Percentiles rank a stretch among this genome's conserved stretches.
These are phyloP conservation scores for Cyclocybe aegerita DNA, from an alignment of 768 basidiomycete species.

Conservation along the genomic window DNA sequence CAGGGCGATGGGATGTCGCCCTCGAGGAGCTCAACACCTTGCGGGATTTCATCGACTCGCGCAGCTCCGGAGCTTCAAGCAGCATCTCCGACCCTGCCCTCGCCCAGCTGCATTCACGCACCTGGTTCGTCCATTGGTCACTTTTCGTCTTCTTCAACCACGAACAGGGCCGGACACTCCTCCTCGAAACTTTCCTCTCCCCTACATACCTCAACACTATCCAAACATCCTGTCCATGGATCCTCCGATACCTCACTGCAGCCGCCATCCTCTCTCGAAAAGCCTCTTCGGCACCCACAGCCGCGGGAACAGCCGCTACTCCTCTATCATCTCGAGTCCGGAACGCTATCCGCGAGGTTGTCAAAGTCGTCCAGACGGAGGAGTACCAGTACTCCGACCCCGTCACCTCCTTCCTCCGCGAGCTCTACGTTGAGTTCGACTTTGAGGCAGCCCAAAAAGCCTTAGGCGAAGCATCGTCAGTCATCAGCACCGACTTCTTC, in stretches of 20 bases:
- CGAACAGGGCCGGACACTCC: constrained; percentile 82
- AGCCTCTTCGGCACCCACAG: constrained; percentile 49
- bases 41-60: constrained; percentile 88
- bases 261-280: constrained; percentile 93
- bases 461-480: constrained; percentile 72
- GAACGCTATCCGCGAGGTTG: constrained; percentile 87
- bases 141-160: constrained; percentile 99
- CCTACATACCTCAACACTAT: constrained; percentile 98
- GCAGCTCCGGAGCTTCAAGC: constrained; percentile 38
- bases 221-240: constrained; percentile 93
- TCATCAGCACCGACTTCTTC: constrained; percentile 94
- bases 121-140: constrained; percentile 97
- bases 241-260: constrained; percentile 90
- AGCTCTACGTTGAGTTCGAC: constrained; percentile 94
- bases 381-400: constrained; percentile 97
- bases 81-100: constrained; percentile 66
- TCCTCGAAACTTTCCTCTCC: constrained; percentile 95
- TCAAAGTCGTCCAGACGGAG: constrained; percentile 92
- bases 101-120: constrained; percentile 87
- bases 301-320: constrained; percentile 34
- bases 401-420: constrained; percentile 89
- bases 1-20: constrained; percentile 93
- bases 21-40: constrained; percentile 94
- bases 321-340: constrained; percentile 72
- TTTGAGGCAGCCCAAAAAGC: constrained; percentile 92